phyloP scores from a whole-genome alignment of 2,329 filamentous ascomycete species.

The Nothophaeocryptopus gaeumannii region DNA sequence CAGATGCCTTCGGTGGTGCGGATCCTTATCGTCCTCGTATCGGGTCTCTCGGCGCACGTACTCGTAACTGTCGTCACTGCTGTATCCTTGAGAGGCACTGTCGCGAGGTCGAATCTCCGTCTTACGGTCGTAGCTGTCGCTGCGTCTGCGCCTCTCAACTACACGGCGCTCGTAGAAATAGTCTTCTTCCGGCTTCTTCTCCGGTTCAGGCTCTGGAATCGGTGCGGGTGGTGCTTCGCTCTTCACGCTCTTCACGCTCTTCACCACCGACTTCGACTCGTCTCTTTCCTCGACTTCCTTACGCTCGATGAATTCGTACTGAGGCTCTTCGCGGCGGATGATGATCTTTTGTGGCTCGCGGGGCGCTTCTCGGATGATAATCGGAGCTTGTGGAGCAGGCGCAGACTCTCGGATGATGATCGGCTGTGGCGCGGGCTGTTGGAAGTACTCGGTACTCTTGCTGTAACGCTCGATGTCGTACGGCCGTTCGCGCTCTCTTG shows the following conservation, averaged over 20 bases:
- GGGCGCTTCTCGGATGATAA: constrained; percentile 56
- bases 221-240: constrained; percentile 40
- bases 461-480: constrained; percentile 52
- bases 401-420: constrained; percentile 54
- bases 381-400: constrained; percentile 37
- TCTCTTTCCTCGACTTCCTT: constrained; percentile 51
- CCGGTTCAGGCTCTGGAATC: constrained; percentile 24
- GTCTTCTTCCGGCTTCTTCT: constrained; percentile 50
- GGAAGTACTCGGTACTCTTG: constrained; percentile 53
- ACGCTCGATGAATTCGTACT: constrained; percentile 60
- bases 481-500: constrained; percentile 39
- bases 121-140: constrained; percentile 42
- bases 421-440: constrained; percentile 41
- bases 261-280: constrained; percentile 44
- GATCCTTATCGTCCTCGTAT: constrained; percentile 35
- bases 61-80: constrained; percentile 62
- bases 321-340: constrained; percentile 55
- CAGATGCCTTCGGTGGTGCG: constrained; percentile 55
- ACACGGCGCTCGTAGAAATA: constrained; percentile 61
- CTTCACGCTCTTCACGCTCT: constrained; percentile 33
- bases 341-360: constrained; percentile 45
- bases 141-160: constrained; percentile 49
- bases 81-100: constrained; percentile 51
- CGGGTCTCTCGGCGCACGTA: constrained; percentile 52
- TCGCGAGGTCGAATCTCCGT: constrained; percentile 51